Percentiles rank a stretch among this genome's conserved stretches.
These are phyloP conservation scores for Citrus sinensis DNA, from an alignment of 345 rosid genomes.

Conservation along the genomic window DVS_A1.0 CM039168.1:558501-559000, in stretches of 20 bases:
- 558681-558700: constrained; percentile 88
- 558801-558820: constrained; percentile 71
- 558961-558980: constrained; percentile 84
- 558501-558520: neutral
- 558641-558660: constrained; percentile 82
- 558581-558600: constrained; percentile 65
- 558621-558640: constrained; percentile 94
- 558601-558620: constrained; percentile 71
- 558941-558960: constrained; percentile 68
- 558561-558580: constrained; percentile 75
- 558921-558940: constrained; percentile 90
- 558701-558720: constrained; percentile 67
- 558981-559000: constrained; percentile 81
- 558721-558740: constrained; percentile 68
- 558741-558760: constrained; percentile 84
- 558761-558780: constrained; percentile 59
- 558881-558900: constrained; percentile 72
- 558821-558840: constrained; percentile 89
- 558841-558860: constrained; percentile 52
- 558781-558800: constrained; percentile 87
- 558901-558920: constrained; percentile 61
- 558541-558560: constrained; percentile 95
- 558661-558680: constrained; percentile 84
- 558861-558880: constrained; percentile 64
- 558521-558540: constrained; percentile 95